These are phyloP conservation scores for Tillandsia fasciculata DNA, from an alignment of 176 grass and related monocot genomes.

Conservation along the genomic window DNA sequence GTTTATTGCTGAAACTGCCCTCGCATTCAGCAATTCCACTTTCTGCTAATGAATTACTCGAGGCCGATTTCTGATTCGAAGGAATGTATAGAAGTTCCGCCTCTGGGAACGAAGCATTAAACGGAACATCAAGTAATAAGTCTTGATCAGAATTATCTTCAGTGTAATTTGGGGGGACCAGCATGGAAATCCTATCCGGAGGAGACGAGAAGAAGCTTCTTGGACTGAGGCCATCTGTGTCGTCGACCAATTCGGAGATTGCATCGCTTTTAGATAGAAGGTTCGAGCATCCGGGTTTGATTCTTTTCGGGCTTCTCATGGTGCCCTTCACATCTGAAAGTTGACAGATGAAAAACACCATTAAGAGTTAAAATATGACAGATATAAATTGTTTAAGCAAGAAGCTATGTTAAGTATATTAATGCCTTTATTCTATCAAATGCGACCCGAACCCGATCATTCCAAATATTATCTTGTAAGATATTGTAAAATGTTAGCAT, in stretches of 20 bases:
- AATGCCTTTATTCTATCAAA: background rate
- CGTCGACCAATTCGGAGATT: slow-evolving; percentile 13
- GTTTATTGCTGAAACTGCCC: slow-evolving; percentile 39
- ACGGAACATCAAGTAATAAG: slow-evolving; percentile 62
- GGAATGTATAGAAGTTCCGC: slow-evolving; percentile 60
- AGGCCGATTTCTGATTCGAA: slow-evolving; percentile 35
- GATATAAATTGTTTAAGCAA: background rate
- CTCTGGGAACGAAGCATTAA: slow-evolving; percentile 55
- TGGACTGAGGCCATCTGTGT: slow-evolving; percentile 17
- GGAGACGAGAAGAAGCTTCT: slow-evolving; percentile 44
- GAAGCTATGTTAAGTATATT: background rate
- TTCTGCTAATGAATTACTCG: slow-evolving; percentile 17
- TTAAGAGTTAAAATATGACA: slow-evolving; percentile 1
- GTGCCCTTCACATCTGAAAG: slow-evolving; percentile 31
- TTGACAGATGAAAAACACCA: slow-evolving; percentile 19
- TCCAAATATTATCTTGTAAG: too few relatives aligned
- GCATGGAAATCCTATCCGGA: slow-evolving; percentile 42
- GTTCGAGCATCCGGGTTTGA: slow-evolving; percentile 27
- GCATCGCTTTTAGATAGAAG: slow-evolving; percentile 22
- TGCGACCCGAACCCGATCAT: too few relatives aligned
- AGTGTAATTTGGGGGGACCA: slow-evolving; percentile 33
- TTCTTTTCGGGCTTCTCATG: slow-evolving; percentile 53
- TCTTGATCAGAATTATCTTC: slow-evolving; percentile 61
- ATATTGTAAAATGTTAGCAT: too few relatives aligned
- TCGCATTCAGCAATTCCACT: slow-evolving; percentile 28